Evolutionary conservation across 1,139 yeast genomes (phyloP).

Genomic region (Kurtzmaniella quercitrusa): DNA sequence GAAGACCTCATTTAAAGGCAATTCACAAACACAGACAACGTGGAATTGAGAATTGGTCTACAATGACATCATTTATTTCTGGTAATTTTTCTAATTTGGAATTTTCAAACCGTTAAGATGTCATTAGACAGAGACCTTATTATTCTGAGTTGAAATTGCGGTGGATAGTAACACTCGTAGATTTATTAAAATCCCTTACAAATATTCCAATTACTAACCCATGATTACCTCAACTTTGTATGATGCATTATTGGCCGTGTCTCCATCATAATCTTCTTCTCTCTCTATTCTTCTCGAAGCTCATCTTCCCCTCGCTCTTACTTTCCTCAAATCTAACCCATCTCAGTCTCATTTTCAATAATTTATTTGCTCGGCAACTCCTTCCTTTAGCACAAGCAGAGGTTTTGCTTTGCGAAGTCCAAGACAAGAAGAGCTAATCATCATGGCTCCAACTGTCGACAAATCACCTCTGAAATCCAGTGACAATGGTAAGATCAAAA

Average conservation of each 20-base stretch:
- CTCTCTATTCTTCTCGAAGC: background rate
- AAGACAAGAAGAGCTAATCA: background rate
- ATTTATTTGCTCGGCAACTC: background rate
- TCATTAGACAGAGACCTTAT: no score
- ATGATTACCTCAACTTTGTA: no score
- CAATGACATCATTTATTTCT: no score
- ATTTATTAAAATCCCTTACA: no score
- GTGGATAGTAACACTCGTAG: no score
- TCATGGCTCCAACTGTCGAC: background rate
- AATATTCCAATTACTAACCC: no score
- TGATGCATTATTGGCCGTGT: no score
- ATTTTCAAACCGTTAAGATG: background rate
- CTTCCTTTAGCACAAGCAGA: background rate
- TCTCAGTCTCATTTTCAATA: background rate
- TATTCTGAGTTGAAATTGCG: no score
- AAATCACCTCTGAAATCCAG: background rate
- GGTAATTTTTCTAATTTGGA: no score
- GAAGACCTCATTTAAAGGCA: no score
- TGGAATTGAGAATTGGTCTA: no score
- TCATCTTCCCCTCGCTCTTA: background rate
- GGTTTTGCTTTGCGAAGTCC: background rate
- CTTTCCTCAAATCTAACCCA: background rate
- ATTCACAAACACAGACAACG: no score
- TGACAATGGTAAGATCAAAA: constrained; percentile 6
- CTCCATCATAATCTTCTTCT: background rate